phyloP scores from a whole-genome alignment of 169 alveolate genomes.

The Plasmodium adleri region DNA sequence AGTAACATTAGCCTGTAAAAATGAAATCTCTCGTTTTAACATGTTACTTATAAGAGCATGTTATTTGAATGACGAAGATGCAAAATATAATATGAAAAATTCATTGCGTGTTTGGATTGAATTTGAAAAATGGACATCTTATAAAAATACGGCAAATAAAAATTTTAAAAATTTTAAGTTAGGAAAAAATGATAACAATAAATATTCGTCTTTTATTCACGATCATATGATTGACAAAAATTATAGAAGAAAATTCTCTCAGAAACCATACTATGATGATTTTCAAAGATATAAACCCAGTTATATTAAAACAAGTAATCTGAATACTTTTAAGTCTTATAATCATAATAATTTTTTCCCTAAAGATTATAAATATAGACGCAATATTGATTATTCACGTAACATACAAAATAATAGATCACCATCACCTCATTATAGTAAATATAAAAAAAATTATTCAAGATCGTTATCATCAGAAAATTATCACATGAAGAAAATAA shows the following conservation, averaged over 20 bases:
- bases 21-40: conserved; percentile 57
- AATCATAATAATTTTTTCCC: conserved; percentile 14
- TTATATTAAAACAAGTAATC: conserved; percentile 29
- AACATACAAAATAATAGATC: conserved; percentile 7
- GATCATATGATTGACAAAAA: conserved; percentile 44
- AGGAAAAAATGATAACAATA: conserved; percentile 38
- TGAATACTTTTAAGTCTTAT: not conserved
- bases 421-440: conserved; percentile 28
- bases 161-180: conserved; percentile 35
- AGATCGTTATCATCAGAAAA: conserved; percentile 27
- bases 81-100: conserved; percentile 41
- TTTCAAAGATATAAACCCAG: conserved; percentile 13
- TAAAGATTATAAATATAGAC: conserved; percentile 40
- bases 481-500: conserved; percentile 41
- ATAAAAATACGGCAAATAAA: conserved; percentile 13
- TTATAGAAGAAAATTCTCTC: conserved; percentile 20
- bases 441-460: conserved; percentile 57
- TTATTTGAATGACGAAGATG: conserved; percentile 67
- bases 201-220: conserved; percentile 32
- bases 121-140: conserved; percentile 72
- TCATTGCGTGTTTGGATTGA: conserved; percentile 65
- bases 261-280: conserved; percentile 50
- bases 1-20: conserved; percentile 64
- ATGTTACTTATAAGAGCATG: conserved; percentile 70
- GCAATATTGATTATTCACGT: conserved; percentile 21